These are phyloP conservation scores for Sporobolomyces roseus DNA, from an alignment of 768 basidiomycete species.

Conservation along the genomic window DNA sequence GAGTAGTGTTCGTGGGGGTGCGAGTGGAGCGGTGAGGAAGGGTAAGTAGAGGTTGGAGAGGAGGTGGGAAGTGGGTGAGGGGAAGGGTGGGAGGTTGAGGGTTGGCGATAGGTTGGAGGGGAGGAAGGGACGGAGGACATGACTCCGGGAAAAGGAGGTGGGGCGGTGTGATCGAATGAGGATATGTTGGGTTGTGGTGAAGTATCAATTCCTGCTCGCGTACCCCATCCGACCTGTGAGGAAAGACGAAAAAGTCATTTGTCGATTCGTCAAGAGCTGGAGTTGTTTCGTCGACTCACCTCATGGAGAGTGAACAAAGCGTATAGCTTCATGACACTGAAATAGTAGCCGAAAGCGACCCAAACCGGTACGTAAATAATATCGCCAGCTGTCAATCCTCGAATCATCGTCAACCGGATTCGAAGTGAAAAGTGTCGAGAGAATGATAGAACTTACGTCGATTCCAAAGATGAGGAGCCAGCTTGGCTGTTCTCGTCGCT, in stretches of 20 bases:
- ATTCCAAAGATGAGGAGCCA: slow-evolving; percentile 73
- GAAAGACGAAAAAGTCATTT: slow-evolving; percentile 2
- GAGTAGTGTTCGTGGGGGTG: not conserved
- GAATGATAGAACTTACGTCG: too few species aligned
- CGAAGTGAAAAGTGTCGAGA: too few species aligned
- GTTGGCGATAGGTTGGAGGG: not conserved
- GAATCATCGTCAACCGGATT: too few species aligned
- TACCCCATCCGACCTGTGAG: slow-evolving; percentile 82
- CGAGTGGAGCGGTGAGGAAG: slow-evolving; percentile 3
- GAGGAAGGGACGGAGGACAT: slow-evolving; percentile 6
- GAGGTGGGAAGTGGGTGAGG: slow-evolving; percentile 12
- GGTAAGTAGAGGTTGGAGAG: slow-evolving; percentile 14
- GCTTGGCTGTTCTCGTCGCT: slow-evolving; percentile 57
- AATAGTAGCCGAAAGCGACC: slow-evolving; percentile 88
- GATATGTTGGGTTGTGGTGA: not conserved
- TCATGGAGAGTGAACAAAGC: slow-evolving; percentile 85
- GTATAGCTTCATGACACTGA: slow-evolving; percentile 90
- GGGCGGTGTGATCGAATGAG: not conserved
- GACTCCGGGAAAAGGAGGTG: slow-evolving; percentile 13
- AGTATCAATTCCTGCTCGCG: slow-evolving; percentile 68
- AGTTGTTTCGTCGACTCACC: slow-evolving; percentile 46
- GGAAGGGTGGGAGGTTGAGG: too few species aligned
- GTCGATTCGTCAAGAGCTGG: not conserved
- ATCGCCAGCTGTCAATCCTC: too few species aligned
- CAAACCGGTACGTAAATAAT: slow-evolving; percentile 80